Evolutionary conservation across 75 land plant genomes (phyloP), one percentile per base, ranked within the genome.

Genomic region (Cupressus sempervirens): DNA sequence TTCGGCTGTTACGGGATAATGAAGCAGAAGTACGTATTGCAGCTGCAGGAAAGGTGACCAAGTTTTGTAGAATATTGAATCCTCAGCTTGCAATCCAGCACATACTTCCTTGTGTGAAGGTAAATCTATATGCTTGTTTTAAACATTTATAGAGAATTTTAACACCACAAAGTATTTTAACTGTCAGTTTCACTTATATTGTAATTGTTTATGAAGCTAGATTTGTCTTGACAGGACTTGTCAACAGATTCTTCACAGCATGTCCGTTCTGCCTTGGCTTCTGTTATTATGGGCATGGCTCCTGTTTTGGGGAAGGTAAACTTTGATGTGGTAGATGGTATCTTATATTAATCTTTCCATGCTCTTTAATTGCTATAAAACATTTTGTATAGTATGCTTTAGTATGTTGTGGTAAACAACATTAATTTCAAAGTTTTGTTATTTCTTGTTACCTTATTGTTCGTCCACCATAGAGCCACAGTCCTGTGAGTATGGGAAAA

Each of bases 271-370:
- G 98, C 99, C 46, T 92, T 97, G 83, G 99, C 99, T 80, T 95
- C 99, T 58, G 99, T 97, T 43, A 97, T 97, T 48, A 97, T 97
- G 99, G 99, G 99, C 40, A 97, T 97, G 99, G 99, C 99, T 9
- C 99, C 99, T 29, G 88, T 97, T 53, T 86, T 97, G 65, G 99
- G 96, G 85, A 97, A 97, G 94, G 99, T 96, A 84, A 26, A 82
- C 32, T 85, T 83, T 32, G 23, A 20, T 84, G 29, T 77, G n/a
- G n/a, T 29, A 77, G 26, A 15, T 23, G 10, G 43, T 9, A 38
- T 40, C 73, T 68, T 30, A 72, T 32, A 36, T 72, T 70, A 3
- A 20, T 70, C 32, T 32, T 70, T 70, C n/a, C 3, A 2, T 10
- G 74, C 32, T 70, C 36, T 70, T 11, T 29, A 70, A 30, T 70